Evolutionary conservation across 2,329 filamentous ascomycete species (phyloP), one percentile per base, ranked within the genome.

Genomic region (Penicillium sclerotiorum): DNA sequence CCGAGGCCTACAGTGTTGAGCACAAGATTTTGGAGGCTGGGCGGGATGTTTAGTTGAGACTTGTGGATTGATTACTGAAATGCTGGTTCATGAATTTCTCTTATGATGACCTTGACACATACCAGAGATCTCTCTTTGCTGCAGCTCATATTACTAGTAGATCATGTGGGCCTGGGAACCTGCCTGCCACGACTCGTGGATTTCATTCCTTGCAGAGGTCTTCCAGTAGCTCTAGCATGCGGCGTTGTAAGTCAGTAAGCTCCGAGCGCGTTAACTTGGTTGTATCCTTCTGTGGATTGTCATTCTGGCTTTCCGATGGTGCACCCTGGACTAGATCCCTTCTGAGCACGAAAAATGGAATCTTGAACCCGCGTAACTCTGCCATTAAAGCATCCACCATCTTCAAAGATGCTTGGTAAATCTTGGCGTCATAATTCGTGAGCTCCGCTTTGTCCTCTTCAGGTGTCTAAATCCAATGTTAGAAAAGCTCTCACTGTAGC

Each of bases 311-410:
- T 13, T 28, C 8, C 6, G 39, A 37, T 8, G 38, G 35, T 38
- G 37, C 23, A 17, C 67, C 64, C 5, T 61, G 57, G 15, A 82
- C 67, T 27, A 80, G 59, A 9, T 74, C 70, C 33, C 68, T 58
- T 47, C 72, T 73, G 22, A 80, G 78, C 5, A 77, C 79, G 60
- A 85, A 86, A 62, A 86, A 86, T 0, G 83, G 83, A 28, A 86
- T 77, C 8, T 80, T 82, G 25, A 87, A 64, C 7, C 67, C 71
- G 49, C 80, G 80, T 39, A 88, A 65, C 55, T 83, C 81, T 1
- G 68, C 65, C 6, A 73, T 75, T 67, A 86, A 81, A 12, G 79
- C 78, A n/a, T 75, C 73, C 0, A 80, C 76, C 84, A 88, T 86
- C 9, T 80, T 73, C 33, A 69, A 69, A 43, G 80, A 79, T 2